These are phyloP conservation scores for Clarireedia paspali DNA, from an alignment of 2,329 filamentous ascomycete genomes.

Conservation along the genomic window DNA sequence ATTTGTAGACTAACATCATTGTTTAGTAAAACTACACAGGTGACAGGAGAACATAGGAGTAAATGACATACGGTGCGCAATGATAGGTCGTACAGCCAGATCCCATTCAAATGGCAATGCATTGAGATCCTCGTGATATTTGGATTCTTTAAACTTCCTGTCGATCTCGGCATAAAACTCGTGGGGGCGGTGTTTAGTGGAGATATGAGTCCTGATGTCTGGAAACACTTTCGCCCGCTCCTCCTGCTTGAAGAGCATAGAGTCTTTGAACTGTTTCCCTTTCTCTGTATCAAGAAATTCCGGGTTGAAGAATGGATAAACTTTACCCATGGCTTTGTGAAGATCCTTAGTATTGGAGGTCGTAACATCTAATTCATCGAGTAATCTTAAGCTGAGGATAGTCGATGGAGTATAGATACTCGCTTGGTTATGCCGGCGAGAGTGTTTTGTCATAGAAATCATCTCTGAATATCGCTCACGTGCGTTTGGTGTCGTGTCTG, in stretches of 20 bases:
- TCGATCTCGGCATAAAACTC: slow-evolving; percentile 31
- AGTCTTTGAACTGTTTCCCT: slow-evolving; percentile 30
- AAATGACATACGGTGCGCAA: slow-evolving; percentile 31
- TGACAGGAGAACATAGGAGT: not conserved
- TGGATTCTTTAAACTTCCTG: slow-evolving; percentile 13
- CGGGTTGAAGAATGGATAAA: slow-evolving; percentile 34
- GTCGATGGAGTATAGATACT: slow-evolving; percentile 15
- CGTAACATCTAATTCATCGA: slow-evolving; percentile 29
- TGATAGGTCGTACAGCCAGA: slow-evolving; percentile 33
- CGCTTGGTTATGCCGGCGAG: slow-evolving; percentile 21
- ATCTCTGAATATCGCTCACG: slow-evolving; percentile 33
- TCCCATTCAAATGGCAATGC: slow-evolving; percentile 34
- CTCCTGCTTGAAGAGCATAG: slow-evolving; percentile 33
- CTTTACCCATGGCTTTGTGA: slow-evolving; percentile 31
- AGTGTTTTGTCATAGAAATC: slow-evolving; percentile 30
- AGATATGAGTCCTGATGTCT: slow-evolving; percentile 32
- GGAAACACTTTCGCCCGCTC: slow-evolving; percentile 33
- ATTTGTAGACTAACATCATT: slow-evolving; percentile 34
- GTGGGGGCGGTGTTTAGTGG: slow-evolving; percentile 30
- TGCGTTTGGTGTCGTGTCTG: slow-evolving; percentile 35
- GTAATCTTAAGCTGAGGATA: slow-evolving; percentile 22
- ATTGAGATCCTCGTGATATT: slow-evolving; percentile 22
- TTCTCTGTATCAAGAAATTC: slow-evolving; percentile 32
- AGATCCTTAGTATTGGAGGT: slow-evolving; percentile 28
- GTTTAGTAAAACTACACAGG: not conserved